Evolutionary conservation across 2,329 filamentous ascomycete species (phyloP).

Genomic region (Penicillium olsonii): DNA sequence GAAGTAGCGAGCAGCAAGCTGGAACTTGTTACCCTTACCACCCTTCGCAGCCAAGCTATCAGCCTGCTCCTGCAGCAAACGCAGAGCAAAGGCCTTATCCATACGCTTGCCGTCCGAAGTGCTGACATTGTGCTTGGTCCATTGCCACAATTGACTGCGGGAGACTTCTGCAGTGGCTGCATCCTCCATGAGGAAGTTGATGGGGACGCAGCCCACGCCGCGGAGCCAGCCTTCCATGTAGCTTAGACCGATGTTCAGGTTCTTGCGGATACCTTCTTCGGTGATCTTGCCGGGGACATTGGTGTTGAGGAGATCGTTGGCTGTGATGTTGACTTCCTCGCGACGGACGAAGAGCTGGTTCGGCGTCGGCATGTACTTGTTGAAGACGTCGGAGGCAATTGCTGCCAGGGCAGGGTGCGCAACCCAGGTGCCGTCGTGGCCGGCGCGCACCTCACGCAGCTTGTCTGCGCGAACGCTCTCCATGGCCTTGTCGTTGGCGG

Average conservation of each 20-base stretch:
- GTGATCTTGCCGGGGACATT: slow-evolving; percentile 91
- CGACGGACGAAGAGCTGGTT: slow-evolving; percentile 92
- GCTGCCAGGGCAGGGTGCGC: slow-evolving; percentile 88
- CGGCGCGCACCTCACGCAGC: slow-evolving; percentile 89
- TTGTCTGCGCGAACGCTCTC: slow-evolving; percentile 91
- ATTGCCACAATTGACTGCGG: slow-evolving; percentile 94
- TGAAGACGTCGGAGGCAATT: slow-evolving; percentile 92
- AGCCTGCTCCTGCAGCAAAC: slow-evolving; percentile 82
- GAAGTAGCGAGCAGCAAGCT: slow-evolving; percentile 90
- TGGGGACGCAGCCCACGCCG: slow-evolving; percentile 91
- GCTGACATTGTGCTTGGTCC: slow-evolving; percentile 72
- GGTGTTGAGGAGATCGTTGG: slow-evolving; percentile 95
- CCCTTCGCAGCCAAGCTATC: slow-evolving; percentile 73
- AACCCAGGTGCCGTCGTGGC: slow-evolving; percentile 97
- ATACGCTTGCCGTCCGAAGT: slow-evolving; percentile 89
- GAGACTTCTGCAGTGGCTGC: slow-evolving; percentile 96
- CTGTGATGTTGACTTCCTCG: slow-evolving; percentile 82
- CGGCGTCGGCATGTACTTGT: slow-evolving; percentile 96
- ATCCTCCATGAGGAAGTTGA: slow-evolving; percentile 98
- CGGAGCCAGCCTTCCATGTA: slow-evolving; percentile 99
- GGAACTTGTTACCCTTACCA: slow-evolving; percentile 86
- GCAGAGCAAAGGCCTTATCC: slow-evolving; percentile 87
- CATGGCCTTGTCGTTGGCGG: slow-evolving; percentile 93
- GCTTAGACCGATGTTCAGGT: slow-evolving; percentile 90
- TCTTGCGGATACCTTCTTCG: slow-evolving; percentile 94